Conservation (phyloP, 768 basidiomycete species). For the Boletus rubescentipes region DNA sequence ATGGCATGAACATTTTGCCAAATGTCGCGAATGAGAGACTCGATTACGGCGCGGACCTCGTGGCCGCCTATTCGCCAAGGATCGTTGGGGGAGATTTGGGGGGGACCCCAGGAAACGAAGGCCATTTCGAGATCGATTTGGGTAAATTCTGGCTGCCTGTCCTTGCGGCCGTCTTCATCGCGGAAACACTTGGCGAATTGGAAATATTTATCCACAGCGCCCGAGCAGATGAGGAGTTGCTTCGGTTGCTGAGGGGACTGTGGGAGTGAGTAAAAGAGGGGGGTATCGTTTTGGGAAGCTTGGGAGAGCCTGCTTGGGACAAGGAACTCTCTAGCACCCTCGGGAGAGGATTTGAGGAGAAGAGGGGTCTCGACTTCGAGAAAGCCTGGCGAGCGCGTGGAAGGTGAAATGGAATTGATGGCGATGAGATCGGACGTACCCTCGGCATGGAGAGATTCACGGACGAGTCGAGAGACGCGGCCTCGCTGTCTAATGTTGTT, state of each 20-base stretch:
- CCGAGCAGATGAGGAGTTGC: slow-evolving; percentile 88
- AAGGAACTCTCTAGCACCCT: slow-evolving; percentile 92
- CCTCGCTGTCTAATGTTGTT: slow-evolving; percentile 81
- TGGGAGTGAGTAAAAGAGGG: slow-evolving; percentile 82
- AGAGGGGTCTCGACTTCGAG: slow-evolving; percentile 93
- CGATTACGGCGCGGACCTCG: slow-evolving; percentile 78
- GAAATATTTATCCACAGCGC: slow-evolving; percentile 86
- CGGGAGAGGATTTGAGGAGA: slow-evolving; percentile 87
- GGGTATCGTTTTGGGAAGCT: slow-evolving; percentile 22
- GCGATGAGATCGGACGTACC: slow-evolving; percentile 44
- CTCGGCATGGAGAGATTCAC: slow-evolving; percentile 68
- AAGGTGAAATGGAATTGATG: slow-evolving; percentile 9
- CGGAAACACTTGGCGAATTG: slow-evolving; percentile 94
- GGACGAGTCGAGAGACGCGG: slow-evolving; percentile 74
- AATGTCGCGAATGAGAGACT: slow-evolving; percentile 68
- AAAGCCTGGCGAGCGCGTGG: slow-evolving; percentile 56
- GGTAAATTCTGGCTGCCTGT: slow-evolving; percentile 96
- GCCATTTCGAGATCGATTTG: slow-evolving; percentile 98
- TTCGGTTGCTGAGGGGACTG: slow-evolving; percentile 98
- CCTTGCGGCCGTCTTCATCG: slow-evolving; percentile 93
- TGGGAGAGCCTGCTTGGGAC: slow-evolving; percentile 67
- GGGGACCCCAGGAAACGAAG: slow-evolving; percentile 78
- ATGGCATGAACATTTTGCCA: slow-evolving; percentile 73
- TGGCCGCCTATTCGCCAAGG: slow-evolving; percentile 84
- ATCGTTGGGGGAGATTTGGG: slow-evolving; percentile 23